These are phyloP conservation scores for Pseudogymnoascus pannorum DNA, from an alignment of 2,329 filamentous ascomycete species.

Conservation along the genomic window DNA sequence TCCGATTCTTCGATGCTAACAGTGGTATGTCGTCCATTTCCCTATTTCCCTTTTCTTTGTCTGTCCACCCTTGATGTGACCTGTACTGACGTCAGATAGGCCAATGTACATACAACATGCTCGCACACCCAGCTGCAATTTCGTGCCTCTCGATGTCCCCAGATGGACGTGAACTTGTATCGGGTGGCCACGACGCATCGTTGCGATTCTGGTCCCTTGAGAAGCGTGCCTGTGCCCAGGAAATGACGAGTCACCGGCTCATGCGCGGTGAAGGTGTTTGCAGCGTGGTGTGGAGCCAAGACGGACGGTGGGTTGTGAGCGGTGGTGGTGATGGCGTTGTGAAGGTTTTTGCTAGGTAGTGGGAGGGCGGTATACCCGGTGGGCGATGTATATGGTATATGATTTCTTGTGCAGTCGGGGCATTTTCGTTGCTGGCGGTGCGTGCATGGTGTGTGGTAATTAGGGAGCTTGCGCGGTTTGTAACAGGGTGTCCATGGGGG, in stretches of 20 bases:
- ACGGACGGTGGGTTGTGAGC: slow-evolving; percentile 89
- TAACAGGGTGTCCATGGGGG: background rate
- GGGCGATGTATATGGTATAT: slow-evolving; percentile 10
- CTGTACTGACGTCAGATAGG: slow-evolving; percentile 43
- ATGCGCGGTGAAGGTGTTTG: slow-evolving; percentile 97
- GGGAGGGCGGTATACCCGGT: background rate
- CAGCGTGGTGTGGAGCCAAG: slow-evolving; percentile 89
- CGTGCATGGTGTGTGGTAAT: slow-evolving; percentile 4
- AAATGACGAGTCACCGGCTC: slow-evolving; percentile 84
- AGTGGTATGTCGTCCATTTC: slow-evolving; percentile 63
- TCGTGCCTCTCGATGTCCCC: slow-evolving; percentile 86
- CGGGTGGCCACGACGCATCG: slow-evolving; percentile 89
- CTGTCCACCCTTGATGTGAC: background rate
- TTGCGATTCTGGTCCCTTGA: slow-evolving; percentile 96
- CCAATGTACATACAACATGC: slow-evolving; percentile 99
- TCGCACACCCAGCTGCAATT: slow-evolving; percentile 89
- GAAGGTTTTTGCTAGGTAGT: slow-evolving; percentile 69
- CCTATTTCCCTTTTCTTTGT: background rate
- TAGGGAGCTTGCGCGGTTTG: background rate
- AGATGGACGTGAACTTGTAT: slow-evolving; percentile 89
- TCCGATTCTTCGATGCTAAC: slow-evolving; percentile 97
- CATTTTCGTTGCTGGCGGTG: background rate
- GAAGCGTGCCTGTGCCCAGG: slow-evolving; percentile 90
- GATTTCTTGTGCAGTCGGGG: slow-evolving; percentile 6
- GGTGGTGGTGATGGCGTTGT: slow-evolving; percentile 92